phyloP scores from a whole-genome alignment of 1,139 yeast genomes.

The Scheffersomyces parashehatae region DNA sequence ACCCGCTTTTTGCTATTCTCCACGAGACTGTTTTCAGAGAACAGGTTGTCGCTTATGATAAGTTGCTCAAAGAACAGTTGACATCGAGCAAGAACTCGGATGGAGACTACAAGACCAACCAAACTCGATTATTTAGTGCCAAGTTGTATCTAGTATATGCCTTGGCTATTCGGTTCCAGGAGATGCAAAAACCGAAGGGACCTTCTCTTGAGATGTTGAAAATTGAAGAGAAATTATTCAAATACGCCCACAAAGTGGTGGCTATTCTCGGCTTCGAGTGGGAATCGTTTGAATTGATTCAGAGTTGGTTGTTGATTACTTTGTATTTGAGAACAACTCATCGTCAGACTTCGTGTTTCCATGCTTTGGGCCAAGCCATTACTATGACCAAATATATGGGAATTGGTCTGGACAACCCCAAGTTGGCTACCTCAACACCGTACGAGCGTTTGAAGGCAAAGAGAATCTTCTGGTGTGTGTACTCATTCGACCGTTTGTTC shows the following conservation, averaged over 20 bases:
- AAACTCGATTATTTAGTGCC: conserved; percentile 51
- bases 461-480: conserved; percentile 60
- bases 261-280: conserved; percentile 59
- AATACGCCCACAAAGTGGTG: conserved; percentile 49
- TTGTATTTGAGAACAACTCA: conserved; percentile 57
- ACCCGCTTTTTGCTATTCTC: conserved; percentile 54
- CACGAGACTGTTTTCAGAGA: conserved; percentile 57
- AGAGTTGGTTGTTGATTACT: conserved; percentile 59
- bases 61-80: conserved; percentile 12
- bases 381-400: conserved; percentile 61
- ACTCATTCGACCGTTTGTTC: conserved; percentile 54
- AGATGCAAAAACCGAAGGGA: conserved; percentile 42
- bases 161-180: conserved; percentile 53
- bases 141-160: conserved; percentile 53
- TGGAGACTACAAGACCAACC: conserved; percentile 24
- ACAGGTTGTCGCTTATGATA: conserved; percentile 45
- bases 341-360: conserved; percentile 57
- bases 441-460: conserved; percentile 54
- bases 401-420: conserved; percentile 33
- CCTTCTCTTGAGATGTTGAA: conserved; percentile 29
- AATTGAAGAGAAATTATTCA: conserved; percentile 55
- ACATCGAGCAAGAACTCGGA: conserved; percentile 8
- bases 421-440: conserved; percentile 23
- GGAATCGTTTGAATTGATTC: conserved; percentile 67
- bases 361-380: conserved; percentile 55